Conservation (phyloP, 2,329 filamentous ascomycete genomes). For the Chaetomium strumarium region DNA sequence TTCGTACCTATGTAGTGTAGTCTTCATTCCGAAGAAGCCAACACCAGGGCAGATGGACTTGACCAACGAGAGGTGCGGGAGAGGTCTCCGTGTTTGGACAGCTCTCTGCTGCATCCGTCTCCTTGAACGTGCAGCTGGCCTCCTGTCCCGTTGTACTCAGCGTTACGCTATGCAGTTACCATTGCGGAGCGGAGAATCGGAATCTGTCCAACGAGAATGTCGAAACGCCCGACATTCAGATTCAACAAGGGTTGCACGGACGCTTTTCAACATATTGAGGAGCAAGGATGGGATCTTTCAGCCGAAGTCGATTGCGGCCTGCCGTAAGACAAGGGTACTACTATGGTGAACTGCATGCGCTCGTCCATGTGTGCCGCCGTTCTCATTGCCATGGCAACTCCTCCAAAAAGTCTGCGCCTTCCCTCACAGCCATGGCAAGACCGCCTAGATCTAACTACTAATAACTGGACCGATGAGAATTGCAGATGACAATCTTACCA, state of each 20-base stretch:
- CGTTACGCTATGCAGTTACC: conserved; percentile 14
- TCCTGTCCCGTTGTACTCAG: no score
- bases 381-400: conserved; percentile 12
- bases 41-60: no score
- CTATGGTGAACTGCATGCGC: neutral
- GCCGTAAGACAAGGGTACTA: no score
- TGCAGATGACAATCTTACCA: neutral
- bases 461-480: neutral
- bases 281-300: conserved; percentile 23
- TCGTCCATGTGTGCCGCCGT: neutral
- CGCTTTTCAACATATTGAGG: no score
- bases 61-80: no score
- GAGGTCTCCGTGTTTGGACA: no score
- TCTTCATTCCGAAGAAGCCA: no score
- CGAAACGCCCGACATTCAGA: no score
- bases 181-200: conserved; percentile 3
- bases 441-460: no score
- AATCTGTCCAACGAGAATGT: conserved; percentile 18
- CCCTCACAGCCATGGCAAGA: no score
- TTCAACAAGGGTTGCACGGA: conserved; percentile 23
- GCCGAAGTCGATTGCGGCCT: conserved; percentile 15
- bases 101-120: no score
- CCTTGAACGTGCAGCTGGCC: conserved; percentile 18
- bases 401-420: neutral
- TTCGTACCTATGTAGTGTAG: no score